Percentiles rank a stretch among this genome's conserved stretches.
Evolutionary conservation across 768 basidiomycete species (phyloP).

Genomic region (Dacryopinax spathularia): DNA sequence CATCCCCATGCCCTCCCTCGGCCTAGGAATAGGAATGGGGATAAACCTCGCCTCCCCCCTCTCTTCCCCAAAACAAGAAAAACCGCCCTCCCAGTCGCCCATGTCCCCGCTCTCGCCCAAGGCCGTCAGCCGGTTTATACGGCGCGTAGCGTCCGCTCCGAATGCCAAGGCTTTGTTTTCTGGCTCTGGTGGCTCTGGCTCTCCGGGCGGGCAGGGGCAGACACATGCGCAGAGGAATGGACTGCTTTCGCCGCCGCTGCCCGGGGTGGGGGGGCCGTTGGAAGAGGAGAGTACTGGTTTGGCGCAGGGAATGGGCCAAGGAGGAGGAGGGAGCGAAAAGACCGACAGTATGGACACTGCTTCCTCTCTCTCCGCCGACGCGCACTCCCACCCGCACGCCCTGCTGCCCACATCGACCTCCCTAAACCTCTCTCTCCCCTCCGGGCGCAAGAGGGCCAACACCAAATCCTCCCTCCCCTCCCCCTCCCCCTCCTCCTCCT

Average conservation of each 20-base stretch:
- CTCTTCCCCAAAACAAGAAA: neutral
- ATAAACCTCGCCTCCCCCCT: neutral
- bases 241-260: slow-evolving; percentile 54
- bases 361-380: slow-evolving; percentile 50
- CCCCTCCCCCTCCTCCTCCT: no score
- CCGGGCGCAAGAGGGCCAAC: slow-evolving; percentile 12
- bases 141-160: slow-evolving; percentile 90
- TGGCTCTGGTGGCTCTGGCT: slow-evolving; percentile 13
- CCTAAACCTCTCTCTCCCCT: slow-evolving; percentile 10
- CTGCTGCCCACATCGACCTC: slow-evolving; percentile 7
- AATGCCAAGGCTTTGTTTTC: slow-evolving; percentile 85
- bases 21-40: neutral
- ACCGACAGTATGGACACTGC: slow-evolving; percentile 16
- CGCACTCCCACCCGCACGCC: slow-evolving; percentile 42
- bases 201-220: slow-evolving; percentile 40
- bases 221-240: slow-evolving; percentile 58
- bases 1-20: no score
- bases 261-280: slow-evolving; percentile 35
- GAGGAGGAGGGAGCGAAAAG: neutral
- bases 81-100: slow-evolving; percentile 3
- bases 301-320: no score
- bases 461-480: slow-evolving; percentile 17
- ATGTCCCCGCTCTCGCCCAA: slow-evolving; percentile 9
- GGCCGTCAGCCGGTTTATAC: slow-evolving; percentile 69
- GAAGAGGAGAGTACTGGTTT: slow-evolving; percentile 23